phyloP scores from a whole-genome alignment of 2,329 filamentous ascomycete species.

The Amauroascus verrucosus region DNA sequence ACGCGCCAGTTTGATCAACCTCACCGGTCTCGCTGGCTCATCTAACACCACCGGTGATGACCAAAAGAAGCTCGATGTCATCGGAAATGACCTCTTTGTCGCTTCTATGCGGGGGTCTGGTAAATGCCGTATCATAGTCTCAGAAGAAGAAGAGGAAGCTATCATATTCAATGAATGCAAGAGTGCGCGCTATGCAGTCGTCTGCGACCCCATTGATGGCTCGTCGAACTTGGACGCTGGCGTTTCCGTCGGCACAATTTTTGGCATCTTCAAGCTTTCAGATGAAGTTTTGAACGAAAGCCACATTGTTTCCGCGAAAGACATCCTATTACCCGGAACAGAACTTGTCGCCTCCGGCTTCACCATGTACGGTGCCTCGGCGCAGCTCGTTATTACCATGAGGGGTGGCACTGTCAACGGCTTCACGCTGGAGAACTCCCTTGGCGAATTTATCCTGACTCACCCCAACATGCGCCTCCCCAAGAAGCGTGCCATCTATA shows the following conservation, averaged over 20 bases:
- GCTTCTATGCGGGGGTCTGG: constrained; percentile 87
- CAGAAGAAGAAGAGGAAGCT: constrained; percentile 89
- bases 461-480: constrained; percentile 92
- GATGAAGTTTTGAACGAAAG: constrained; percentile 45
- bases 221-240: constrained; percentile 96
- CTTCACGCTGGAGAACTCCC: constrained; percentile 91
- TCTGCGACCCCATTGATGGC: constrained; percentile 96
- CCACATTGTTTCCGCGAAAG: constrained; percentile 54
- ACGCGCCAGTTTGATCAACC: constrained; percentile 85
- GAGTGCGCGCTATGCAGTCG: constrained; percentile 76
- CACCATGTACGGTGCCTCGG: constrained; percentile 98
- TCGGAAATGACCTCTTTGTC: constrained; percentile 96
- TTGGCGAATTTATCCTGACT: constrained; percentile 97
- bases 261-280: constrained; percentile 81
- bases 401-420: constrained; percentile 84
- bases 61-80: constrained; percentile 99
- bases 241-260: constrained; percentile 96
- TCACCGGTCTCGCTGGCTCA: constrained; percentile 87
- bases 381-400: constrained; percentile 96
- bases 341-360: constrained; percentile 93
- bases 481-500: constrained; percentile 75
- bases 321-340: constrained; percentile 78
- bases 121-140: constrained; percentile 85
- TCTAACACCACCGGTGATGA: constrained; percentile 94
- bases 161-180: constrained; percentile 74